phyloP scores from a whole-genome alignment of 1,139 yeast genomes.

The Yamadazyma dushanensis region DNA sequence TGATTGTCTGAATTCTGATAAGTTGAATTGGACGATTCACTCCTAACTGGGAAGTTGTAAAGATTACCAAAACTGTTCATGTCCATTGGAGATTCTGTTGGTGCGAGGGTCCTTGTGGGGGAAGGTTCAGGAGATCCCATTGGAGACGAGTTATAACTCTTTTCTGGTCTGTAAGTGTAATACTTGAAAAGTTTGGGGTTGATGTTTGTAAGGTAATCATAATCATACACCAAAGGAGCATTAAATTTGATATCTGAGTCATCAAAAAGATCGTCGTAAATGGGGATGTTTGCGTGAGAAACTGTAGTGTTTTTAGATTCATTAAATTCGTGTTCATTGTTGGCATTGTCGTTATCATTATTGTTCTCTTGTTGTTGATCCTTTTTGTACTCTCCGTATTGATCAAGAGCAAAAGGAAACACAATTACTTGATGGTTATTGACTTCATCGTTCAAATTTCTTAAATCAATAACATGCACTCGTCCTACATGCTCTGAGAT shows the following conservation, averaged over 20 bases:
- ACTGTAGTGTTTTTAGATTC: slow-evolving; percentile 1
- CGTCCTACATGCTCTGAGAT: slow-evolving; percentile 85
- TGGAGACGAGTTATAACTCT: slow-evolving; percentile 2
- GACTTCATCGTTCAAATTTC: slow-evolving; percentile 54
- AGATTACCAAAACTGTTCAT: not conserved
- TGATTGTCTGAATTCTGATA: slow-evolving; percentile 35
- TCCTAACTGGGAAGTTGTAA: slow-evolving; percentile 3
- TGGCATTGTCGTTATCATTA: slow-evolving; percentile 5
- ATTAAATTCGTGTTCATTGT: not conserved
- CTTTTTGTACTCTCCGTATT: slow-evolving; percentile 32
- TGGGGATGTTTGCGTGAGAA: slow-evolving; percentile 14
- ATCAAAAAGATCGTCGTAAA: slow-evolving; percentile 15
- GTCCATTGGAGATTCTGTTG: not conserved
- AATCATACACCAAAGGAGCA: slow-evolving; percentile 48
- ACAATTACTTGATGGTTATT: slow-evolving; percentile 68
- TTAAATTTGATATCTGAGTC: slow-evolving; percentile 21
- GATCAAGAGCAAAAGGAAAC: slow-evolving; percentile 46
- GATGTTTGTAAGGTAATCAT: slow-evolving; percentile 37
- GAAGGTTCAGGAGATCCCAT: slow-evolving; percentile 6
- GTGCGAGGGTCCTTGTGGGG: not conserved
- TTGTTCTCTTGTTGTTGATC: not conserved
- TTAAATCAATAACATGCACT: slow-evolving; percentile 77
- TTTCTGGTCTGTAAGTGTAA: slow-evolving; percentile 26
- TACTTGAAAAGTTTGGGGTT: slow-evolving; percentile 43
- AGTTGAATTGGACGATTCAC: slow-evolving; percentile 6